Evolutionary conservation across 1,284 basidiomycete genomes (phyloP).

Genomic region (Leccinum pachyderme): DNA sequence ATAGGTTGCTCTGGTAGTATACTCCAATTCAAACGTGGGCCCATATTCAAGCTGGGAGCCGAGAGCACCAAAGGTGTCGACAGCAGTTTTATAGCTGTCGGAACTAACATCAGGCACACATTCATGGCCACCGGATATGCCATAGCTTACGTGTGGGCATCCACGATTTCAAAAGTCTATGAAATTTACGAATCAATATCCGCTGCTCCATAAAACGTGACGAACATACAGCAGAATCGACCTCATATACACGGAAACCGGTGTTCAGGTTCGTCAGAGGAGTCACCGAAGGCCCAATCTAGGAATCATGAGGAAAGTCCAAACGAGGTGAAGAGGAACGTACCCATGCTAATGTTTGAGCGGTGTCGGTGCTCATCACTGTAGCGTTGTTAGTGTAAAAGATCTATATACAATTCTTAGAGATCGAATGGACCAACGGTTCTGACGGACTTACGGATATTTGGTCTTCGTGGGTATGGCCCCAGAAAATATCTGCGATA

Average conservation of each 20-base stretch:
- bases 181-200: constrained; percentile 1
- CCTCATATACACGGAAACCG: constrained; percentile 77
- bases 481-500: constrained; percentile 66
- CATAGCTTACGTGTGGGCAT: constrained; percentile 64
- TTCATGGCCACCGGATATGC: background rate
- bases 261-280: constrained; percentile 76
- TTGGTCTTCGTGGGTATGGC: constrained; percentile 82
- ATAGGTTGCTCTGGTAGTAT: constrained; percentile 69
- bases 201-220: background rate
- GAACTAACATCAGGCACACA: background rate
- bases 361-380: constrained; percentile 54
- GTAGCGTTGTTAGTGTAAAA: constrained; percentile 78
- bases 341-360: constrained; percentile 56
- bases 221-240: constrained; percentile 62
- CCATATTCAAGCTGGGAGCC: constrained; percentile 56
- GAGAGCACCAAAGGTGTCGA: constrained; percentile 53
- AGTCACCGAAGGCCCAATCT: constrained; percentile 71
- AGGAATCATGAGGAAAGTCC: constrained; percentile 9
- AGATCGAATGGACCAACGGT: background rate
- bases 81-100: constrained; percentile 60
- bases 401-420: constrained; percentile 47
- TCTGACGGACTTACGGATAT: constrained; percentile 49
- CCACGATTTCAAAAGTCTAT: constrained; percentile 71
- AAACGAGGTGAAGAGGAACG: constrained; percentile 8
- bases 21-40: constrained; percentile 69